Evolutionary conservation across 768 basidiomycete genomes (phyloP).

Genomic region (Termitomyces heimii): DNA sequence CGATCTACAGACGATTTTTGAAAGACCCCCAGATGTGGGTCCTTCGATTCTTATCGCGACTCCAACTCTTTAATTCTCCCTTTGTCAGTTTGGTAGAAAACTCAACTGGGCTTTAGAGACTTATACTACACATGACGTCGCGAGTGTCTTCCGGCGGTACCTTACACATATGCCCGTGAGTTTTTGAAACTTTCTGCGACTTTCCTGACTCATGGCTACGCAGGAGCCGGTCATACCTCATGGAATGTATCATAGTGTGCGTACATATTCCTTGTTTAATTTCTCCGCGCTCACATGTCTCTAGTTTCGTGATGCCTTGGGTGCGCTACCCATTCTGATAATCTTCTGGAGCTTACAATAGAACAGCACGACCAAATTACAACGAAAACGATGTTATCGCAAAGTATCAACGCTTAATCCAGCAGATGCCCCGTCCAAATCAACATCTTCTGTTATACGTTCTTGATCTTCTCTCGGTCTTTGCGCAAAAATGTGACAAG

Average conservation of each 20-base stretch:
- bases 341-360: neutral
- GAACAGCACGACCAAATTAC: conserved; percentile 57
- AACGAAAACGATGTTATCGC: conserved; percentile 69
- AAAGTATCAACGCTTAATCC: conserved; percentile 81
- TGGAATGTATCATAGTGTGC: conserved; percentile 80
- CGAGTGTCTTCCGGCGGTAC: conserved; percentile 92
- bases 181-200: conserved; percentile 2
- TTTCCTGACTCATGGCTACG: conserved; percentile 3
- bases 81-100: conserved; percentile 80
- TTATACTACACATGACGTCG: conserved; percentile 95
- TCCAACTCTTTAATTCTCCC: neutral
- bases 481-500: conserved; percentile 83
- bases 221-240: conserved; percentile 95
- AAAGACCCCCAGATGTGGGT: conserved; percentile 77
- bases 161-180: conserved; percentile 95
- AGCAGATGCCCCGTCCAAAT: conserved; percentile 79
- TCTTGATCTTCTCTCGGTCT: conserved; percentile 91
- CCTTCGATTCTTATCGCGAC: conserved; percentile 1
- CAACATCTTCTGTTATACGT: conserved; percentile 98
- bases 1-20: conserved; percentile 88
- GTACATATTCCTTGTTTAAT: conserved; percentile 23
- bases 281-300: conserved; percentile 9
- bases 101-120: conserved; percentile 84
- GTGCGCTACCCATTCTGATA: conserved; percentile 32
- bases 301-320: conserved; percentile 75